phyloP scores from a whole-genome alignment of 805 yeast species.

The Metschnikowia similis region DNA sequence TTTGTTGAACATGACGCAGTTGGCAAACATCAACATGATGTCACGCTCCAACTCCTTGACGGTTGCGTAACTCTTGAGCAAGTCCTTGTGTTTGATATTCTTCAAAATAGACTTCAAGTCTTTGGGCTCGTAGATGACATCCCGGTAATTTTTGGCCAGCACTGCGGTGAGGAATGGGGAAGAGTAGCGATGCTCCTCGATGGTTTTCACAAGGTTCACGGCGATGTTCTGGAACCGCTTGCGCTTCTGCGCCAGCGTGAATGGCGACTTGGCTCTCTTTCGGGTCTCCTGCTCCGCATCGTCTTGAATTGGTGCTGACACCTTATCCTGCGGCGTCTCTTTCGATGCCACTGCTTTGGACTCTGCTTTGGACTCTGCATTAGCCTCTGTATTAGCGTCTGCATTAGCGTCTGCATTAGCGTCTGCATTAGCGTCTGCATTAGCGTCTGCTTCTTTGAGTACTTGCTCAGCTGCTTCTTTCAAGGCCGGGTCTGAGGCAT shows the following conservation, averaged over 20 bases:
- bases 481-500: background rate
- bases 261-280: conserved; percentile 1
- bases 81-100: conserved; percentile 44
- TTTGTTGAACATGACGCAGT: conserved; percentile 78
- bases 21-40: conserved; percentile 73
- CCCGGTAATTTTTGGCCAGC: conserved; percentile 65
- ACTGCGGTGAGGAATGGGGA: conserved; percentile 73
- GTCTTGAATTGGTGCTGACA: background rate
- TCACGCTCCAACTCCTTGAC: conserved; percentile 64
- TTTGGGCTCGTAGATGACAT: conserved; percentile 57
- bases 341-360: background rate
- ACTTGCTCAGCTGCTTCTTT: too few species aligned
- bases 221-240: conserved; percentile 62
- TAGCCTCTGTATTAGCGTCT: background rate
- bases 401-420: background rate
- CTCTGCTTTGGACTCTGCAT: background rate
- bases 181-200: conserved; percentile 67
- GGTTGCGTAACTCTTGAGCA: conserved; percentile 42
- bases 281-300: background rate
- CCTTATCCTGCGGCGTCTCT: background rate
- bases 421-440: background rate
- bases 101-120: conserved; percentile 63
- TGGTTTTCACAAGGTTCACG: conserved; percentile 56
- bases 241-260: conserved; percentile 10
- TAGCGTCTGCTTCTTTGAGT: background rate